These are phyloP conservation scores for Fistulina hepatica DNA, from an alignment of 1,284 basidiomycete genomes.

Conservation along the genomic window DNA sequence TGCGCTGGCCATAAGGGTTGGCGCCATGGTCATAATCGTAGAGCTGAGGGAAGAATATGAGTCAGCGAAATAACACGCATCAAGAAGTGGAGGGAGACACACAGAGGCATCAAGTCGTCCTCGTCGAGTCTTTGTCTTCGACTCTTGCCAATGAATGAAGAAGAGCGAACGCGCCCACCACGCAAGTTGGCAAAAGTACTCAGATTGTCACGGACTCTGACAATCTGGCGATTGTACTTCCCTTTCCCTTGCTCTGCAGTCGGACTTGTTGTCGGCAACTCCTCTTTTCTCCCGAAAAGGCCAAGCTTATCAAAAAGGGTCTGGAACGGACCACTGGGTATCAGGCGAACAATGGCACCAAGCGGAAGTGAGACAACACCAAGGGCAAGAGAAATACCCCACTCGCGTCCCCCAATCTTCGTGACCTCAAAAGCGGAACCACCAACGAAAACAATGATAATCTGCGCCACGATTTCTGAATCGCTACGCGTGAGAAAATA, in stretches of 20 bases:
- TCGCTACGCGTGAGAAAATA: conserved; percentile 1
- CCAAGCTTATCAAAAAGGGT: conserved; percentile 53
- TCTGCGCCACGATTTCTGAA: conserved; percentile 76
- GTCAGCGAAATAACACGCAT: neutral
- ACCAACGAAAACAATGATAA: conserved; percentile 87
- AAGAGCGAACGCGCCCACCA: conserved; percentile 76
- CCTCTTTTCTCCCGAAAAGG: conserved; percentile 55
- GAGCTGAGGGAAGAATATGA: conserved; percentile 31
- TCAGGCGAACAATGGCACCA: conserved; percentile 69
- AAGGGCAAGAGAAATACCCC: conserved; percentile 86
- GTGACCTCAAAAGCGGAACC: conserved; percentile 90
- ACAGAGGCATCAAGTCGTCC: conserved; percentile 25
- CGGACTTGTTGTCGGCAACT: conserved; percentile 53
- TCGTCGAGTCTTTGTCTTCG: conserved; percentile 44
- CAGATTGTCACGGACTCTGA: conserved; percentile 79
- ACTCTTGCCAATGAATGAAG: conserved; percentile 74
- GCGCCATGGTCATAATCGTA: conserved; percentile 75
- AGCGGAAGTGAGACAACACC: conserved; percentile 84
- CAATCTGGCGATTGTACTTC: conserved; percentile 37
- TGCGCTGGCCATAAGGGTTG: conserved; percentile 74
- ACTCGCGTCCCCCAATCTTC: conserved; percentile 69
- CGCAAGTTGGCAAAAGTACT: conserved; percentile 71
- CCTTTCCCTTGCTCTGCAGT: conserved; percentile 34
- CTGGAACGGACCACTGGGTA: conserved; percentile 80
- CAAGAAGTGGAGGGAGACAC: neutral